Evolutionary conservation across 179 eudicot genomes (phyloP).

Genomic region (Nepenthes alata): DNA sequence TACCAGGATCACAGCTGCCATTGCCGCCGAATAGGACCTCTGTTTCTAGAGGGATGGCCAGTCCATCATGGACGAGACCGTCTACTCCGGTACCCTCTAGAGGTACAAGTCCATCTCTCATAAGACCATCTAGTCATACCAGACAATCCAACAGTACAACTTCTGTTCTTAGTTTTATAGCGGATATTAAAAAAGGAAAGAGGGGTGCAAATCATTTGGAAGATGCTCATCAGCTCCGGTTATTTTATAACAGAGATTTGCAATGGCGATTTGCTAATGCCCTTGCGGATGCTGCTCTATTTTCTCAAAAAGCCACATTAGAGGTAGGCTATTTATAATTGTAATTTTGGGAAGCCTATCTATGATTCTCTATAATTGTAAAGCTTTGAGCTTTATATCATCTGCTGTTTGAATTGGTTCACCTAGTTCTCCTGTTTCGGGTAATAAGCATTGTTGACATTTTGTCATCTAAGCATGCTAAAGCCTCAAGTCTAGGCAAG

Average conservation of each 20-base stretch:
- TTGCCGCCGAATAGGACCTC: slow-evolving; percentile 46
- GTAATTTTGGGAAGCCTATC: neutral
- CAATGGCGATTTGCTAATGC: slow-evolving; percentile 96
- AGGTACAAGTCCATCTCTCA: slow-evolving; percentile 29
- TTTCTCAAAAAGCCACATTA: slow-evolving; percentile 39
- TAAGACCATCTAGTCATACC: slow-evolving; percentile 48
- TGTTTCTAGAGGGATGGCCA: slow-evolving; percentile 29
- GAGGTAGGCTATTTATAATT: slow-evolving; percentile 39
- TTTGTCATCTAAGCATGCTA: too few species aligned
- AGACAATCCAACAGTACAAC: slow-evolving; percentile 44
- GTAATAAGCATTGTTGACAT: too few species aligned
- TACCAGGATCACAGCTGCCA: slow-evolving; percentile 45
- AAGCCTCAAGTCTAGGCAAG: too few species aligned
- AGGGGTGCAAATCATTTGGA: slow-evolving; percentile 59
- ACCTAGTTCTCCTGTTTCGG: too few species aligned
- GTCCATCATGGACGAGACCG: slow-evolving; percentile 37
- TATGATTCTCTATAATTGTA: neutral
- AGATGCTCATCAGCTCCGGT: slow-evolving; percentile 74
- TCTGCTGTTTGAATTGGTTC: neutral
- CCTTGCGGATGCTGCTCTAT: slow-evolving; percentile 38
- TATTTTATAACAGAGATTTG: slow-evolving; percentile 66
- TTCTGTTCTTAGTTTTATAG: slow-evolving; percentile 83
- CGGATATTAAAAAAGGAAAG: slow-evolving; percentile 71
- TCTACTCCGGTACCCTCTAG: slow-evolving; percentile 24
- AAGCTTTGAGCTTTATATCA: neutral